Evolutionary conservation across 352 stramenopile genomes (phyloP).

Genomic region (Pythium myriotylum): DNA sequence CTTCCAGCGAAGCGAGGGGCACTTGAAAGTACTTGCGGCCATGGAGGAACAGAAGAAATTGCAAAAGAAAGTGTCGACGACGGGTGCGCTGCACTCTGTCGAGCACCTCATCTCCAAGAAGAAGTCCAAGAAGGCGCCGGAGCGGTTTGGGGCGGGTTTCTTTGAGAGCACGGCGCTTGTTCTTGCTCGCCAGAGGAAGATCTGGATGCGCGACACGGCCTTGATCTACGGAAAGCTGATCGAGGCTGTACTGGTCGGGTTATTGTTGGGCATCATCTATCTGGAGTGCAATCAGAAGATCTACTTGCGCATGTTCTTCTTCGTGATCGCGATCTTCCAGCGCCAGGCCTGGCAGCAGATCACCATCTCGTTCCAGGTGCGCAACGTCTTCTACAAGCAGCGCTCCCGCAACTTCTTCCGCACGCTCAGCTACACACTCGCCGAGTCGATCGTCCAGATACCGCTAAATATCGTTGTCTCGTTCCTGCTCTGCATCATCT

Average conservation of each 20-base stretch:
- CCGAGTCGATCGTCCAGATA: slow-evolving; percentile 50
- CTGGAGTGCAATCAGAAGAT: slow-evolving; percentile 47
- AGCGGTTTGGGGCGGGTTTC: slow-evolving; percentile 44
- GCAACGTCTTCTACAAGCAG: slow-evolving; percentile 90
- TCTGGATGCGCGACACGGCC: slow-evolving; percentile 58
- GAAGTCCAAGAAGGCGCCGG: background rate
- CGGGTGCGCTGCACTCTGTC: slow-evolving; percentile 15
- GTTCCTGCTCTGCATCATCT: slow-evolving; percentile 72
- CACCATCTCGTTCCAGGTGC: slow-evolving; percentile 36
- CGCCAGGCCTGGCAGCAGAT: slow-evolving; percentile 62
- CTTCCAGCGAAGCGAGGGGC: slow-evolving; percentile 27
- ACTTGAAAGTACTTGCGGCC: slow-evolving; percentile 9
- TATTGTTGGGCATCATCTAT: slow-evolving; percentile 77
- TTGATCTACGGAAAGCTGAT: slow-evolving; percentile 60
- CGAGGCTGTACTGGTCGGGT: slow-evolving; percentile 66
- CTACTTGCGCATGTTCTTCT: slow-evolving; percentile 74
- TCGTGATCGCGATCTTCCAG: slow-evolving; percentile 62
- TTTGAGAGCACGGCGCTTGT: slow-evolving; percentile 46
- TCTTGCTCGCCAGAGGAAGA: slow-evolving; percentile 59
- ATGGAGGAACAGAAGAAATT: slow-evolving; percentile 25
- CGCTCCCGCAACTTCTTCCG: slow-evolving; percentile 87
- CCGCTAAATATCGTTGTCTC: slow-evolving; percentile 38
- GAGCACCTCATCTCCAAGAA: slow-evolving; percentile 28
- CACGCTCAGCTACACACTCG: slow-evolving; percentile 77
- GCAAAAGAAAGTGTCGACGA: slow-evolving; percentile 2